Conservation (phyloP, 2,329 filamentous ascomycete species). For the Penicillium sclerotigenum region DNA sequence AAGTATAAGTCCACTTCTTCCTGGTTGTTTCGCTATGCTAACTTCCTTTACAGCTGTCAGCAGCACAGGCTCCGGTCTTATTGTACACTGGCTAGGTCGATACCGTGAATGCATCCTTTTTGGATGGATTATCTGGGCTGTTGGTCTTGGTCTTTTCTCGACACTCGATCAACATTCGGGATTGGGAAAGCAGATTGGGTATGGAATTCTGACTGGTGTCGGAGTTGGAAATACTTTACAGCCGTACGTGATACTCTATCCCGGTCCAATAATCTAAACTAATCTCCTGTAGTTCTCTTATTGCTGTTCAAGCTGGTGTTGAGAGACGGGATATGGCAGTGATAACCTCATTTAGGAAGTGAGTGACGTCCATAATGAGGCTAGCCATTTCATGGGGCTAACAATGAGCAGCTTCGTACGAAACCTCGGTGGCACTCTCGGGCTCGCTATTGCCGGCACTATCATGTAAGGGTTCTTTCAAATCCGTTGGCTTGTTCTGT, state of each 20-base stretch:
- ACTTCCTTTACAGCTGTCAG: conserved; percentile 45
- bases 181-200: conserved; percentile 55
- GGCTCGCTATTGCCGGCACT: conserved; percentile 41
- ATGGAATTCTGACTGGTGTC: conserved; percentile 51
- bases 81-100: conserved; percentile 53
- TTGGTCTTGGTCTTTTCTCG: conserved; percentile 53
- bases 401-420: conserved; percentile 37
- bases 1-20: conserved; percentile 19
- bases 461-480: conserved; percentile 34
- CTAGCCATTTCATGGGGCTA: not conserved
- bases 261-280: not conserved
- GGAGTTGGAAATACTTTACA: conserved; percentile 55
- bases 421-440: conserved; percentile 43
- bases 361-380: not conserved
- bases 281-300: conserved; percentile 25
- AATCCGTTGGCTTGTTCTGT: not conserved
- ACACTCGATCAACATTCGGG: conserved; percentile 50
- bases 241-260: conserved; percentile 30
- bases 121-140: conserved; percentile 53
- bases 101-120: conserved; percentile 56
- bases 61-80: conserved; percentile 52
- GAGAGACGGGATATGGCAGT: conserved; percentile 42
- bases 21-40: conserved; percentile 26
- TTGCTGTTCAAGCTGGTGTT: conserved; percentile 43
- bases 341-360: conserved; percentile 39